Evolutionary conservation across 2,329 filamentous ascomycete species (phyloP), one percentile per base, ranked within the genome.

Genomic region (Phialemoniopsis sp.): DNA sequence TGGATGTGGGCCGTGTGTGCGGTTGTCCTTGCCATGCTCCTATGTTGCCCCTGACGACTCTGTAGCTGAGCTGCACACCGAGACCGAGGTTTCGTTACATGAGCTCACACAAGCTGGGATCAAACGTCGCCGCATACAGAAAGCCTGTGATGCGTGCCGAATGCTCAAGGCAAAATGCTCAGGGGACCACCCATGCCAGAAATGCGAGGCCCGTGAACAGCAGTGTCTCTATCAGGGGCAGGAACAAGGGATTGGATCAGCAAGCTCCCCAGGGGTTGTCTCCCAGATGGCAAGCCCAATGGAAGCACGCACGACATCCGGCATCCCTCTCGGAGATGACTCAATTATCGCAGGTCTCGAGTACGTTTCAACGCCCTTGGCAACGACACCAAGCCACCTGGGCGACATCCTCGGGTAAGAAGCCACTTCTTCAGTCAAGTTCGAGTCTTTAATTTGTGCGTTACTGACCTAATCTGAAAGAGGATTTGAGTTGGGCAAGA

Each of bases 81-180:
- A 5, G 29, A 36, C 5, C 6, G 21, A 6, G 21, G 6, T 10
- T 26, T 10, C 21, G 10, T 6, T 10, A 26, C 17, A 37, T 17
- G 37, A 45, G 0, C 38, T 55, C 19, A 58, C 54, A 0, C 46
- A 58, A 26, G 55, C 56, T 2, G 56, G 56, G 2, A 55, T 49
- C 21, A 54, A 53, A 41, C 44, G 56, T 4, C 45, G 52, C 2
- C 45, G 56, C 0, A 48, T 47, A 1, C 41, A 43, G 1, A 42
- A 42, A 8, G 62, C 63, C 6, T 65, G 63, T 38, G 40, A 49
- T 3, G 37, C 47, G n/a, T 66, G 63, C 44, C 53, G 62, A 4
- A 46, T 42, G 29, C 51, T 55, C 12, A 66, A 66, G 38, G 51
- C 55, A 0, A 63, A 58, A 28, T 66, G 63, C 39, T 59, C 55